Conservation (phyloP, 2,329 filamentous ascomycete species). For the Chalaropsis ovoidea region DNA sequence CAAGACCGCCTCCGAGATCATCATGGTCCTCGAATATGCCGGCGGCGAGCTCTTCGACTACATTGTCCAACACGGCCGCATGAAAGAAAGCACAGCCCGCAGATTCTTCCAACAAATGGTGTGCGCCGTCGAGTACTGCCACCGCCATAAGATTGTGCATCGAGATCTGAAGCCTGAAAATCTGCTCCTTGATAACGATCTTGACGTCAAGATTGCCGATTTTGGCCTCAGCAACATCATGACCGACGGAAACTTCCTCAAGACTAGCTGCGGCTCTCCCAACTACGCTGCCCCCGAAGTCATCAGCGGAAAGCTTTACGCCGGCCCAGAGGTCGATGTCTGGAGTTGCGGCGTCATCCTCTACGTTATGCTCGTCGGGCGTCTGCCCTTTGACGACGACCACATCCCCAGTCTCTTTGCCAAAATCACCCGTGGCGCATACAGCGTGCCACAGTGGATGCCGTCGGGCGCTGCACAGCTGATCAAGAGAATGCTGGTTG, state of each 20-base stretch:
- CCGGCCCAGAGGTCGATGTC: conserved; percentile 93
- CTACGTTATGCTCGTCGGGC: conserved; percentile 69
- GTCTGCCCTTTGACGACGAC: conserved; percentile 93
- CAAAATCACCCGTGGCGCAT: conserved; percentile 91
- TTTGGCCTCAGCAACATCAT: conserved; percentile 99
- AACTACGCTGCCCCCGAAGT: conserved; percentile 98
- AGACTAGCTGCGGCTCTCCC: conserved; percentile 94
- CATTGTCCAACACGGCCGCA: conserved; percentile 85
- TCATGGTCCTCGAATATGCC: conserved; percentile 98
- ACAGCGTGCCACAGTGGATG: conserved; percentile 85
- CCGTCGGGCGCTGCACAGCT: conserved; percentile 69
- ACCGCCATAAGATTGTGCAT: conserved; percentile 97
- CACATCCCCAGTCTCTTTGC: conserved; percentile 96
- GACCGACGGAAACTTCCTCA: conserved; percentile 98
- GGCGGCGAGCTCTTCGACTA: conserved; percentile 97
- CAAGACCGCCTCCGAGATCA: conserved; percentile 85
- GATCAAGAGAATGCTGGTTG: conserved; percentile 88
- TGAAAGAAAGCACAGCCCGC: conserved; percentile 84
- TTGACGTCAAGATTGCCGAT: conserved; percentile 98
- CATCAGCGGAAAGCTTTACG: conserved; percentile 94
- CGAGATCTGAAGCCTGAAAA: conserved; percentile 97
- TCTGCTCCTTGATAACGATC: conserved; percentile 80
- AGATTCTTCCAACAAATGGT: conserved; percentile 99
- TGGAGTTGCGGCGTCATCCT: conserved; percentile 95
- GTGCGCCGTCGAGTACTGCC: conserved; percentile 96